These are phyloP conservation scores for Solioccasus polychromus DNA, from an alignment of 768 basidiomycete genomes.

Conservation along the genomic window DNA sequence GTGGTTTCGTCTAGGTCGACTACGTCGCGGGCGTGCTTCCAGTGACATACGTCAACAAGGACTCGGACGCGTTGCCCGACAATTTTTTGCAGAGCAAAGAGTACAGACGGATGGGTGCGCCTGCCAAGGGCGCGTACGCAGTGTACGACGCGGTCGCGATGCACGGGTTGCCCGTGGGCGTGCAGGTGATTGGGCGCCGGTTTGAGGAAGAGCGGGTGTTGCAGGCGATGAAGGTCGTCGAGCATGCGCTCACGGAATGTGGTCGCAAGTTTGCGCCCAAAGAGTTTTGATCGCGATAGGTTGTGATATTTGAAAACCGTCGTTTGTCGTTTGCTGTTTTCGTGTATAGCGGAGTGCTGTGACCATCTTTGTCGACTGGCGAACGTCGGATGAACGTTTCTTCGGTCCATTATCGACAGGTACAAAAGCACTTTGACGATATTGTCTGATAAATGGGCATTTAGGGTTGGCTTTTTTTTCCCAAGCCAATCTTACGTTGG, in stretches of 20 bases:
- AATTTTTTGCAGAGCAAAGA: slow-evolving; percentile 25
- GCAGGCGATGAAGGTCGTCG: slow-evolving; percentile 63
- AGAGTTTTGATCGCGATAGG: slow-evolving; percentile 21
- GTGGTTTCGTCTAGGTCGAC: slow-evolving; percentile 40
- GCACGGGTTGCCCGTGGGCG: slow-evolving; percentile 66
- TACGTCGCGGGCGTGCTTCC: slow-evolving; percentile 60
- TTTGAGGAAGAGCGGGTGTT: slow-evolving; percentile 74
- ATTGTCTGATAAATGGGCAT: too few species aligned
- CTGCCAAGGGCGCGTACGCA: slow-evolving; percentile 46
- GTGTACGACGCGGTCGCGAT: slow-evolving; percentile 60
- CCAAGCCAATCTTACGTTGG: too few species aligned
- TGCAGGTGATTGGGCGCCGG: slow-evolving; percentile 60
- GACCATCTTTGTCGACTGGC: too few species aligned
- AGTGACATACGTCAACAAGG: slow-evolving; percentile 48
- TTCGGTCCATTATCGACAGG: too few species aligned
- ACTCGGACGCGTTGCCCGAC: slow-evolving; percentile 37
- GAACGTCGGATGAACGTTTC: too few species aligned
- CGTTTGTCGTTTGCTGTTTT: too few species aligned
- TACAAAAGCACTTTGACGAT: too few species aligned
- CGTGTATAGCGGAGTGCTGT: too few species aligned
- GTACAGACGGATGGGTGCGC: slow-evolving; percentile 36
- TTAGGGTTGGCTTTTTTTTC: too few species aligned
- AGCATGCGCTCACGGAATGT: slow-evolving; percentile 27
- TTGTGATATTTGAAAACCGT: too few species aligned
- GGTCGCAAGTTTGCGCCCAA: slow-evolving; percentile 23